Conservation (phyloP, 108 stramenopile genomes). For the Skeletonema grethae region DNA sequence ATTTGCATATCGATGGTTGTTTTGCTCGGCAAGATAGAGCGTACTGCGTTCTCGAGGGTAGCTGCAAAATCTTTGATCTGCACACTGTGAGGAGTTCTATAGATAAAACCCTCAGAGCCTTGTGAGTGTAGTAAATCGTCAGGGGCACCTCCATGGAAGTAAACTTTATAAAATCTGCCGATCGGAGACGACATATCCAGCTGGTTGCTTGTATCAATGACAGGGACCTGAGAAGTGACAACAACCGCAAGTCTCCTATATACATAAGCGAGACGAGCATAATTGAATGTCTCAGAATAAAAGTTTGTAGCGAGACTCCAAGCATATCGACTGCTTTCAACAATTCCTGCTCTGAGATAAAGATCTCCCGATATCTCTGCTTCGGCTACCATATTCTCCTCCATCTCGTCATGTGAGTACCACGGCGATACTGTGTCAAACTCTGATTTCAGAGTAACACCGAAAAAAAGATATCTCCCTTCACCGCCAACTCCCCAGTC, state of each 20-base stretch:
- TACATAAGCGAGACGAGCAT: conserved; percentile 66
- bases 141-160: conserved; percentile 90
- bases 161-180: conserved; percentile 87
- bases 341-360: conserved; percentile 77
- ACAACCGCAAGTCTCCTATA: conserved; percentile 72
- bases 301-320: conserved; percentile 79
- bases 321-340: conserved; percentile 77
- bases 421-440: conserved; percentile 67
- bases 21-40: conserved; percentile 78
- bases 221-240: conserved; percentile 72
- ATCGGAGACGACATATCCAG: conserved; percentile 69
- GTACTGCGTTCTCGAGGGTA: conserved; percentile 62
- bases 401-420: conserved; percentile 74
- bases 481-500: conserved; percentile 67
- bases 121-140: conserved; percentile 82
- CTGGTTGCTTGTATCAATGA: conserved; percentile 72
- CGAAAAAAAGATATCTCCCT: conserved; percentile 74
- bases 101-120: conserved; percentile 65
- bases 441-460: conserved; percentile 76
- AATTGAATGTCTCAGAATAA: conserved; percentile 84
- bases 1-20: conserved; percentile 83
- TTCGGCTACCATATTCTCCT: conserved; percentile 84
- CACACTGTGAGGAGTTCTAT: conserved; percentile 66
- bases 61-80: conserved; percentile 74
- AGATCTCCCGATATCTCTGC: conserved; percentile 82